A percentile compares a stretch with the other conserved stretches of the same genome.
Conservation (phyloP, 345 rosid species). For the Fremontodendron californicum region DNA sequence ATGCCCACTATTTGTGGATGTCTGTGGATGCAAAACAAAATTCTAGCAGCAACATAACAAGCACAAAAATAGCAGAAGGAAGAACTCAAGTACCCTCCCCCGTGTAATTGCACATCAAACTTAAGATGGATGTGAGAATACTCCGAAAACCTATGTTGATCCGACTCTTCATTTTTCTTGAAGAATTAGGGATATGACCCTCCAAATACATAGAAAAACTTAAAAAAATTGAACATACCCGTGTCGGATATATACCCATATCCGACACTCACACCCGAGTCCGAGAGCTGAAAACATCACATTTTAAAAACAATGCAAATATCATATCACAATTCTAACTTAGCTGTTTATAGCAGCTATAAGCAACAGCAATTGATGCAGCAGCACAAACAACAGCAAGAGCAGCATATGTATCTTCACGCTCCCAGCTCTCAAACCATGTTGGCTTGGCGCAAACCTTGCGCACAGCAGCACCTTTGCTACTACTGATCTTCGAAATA, state of each 20-base stretch:
- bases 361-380: conserved; percentile 74
- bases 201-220: too few relatives aligned
- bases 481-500: conserved; percentile 29
- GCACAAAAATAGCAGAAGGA: neutral
- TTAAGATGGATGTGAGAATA: neutral
- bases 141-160: too few relatives aligned
- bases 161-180: too few relatives aligned
- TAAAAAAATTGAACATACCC: too few relatives aligned
- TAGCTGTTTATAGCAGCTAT: conserved; percentile 59
- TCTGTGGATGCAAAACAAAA: neutral
- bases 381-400: conserved; percentile 74
- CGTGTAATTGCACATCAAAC: neutral
- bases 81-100: neutral
- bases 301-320: neutral
- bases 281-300: neutral
- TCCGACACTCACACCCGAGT: too few relatives aligned
- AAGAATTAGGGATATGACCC: too few relatives aligned
- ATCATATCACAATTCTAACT: conserved; percentile 22
- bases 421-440: conserved; percentile 83
- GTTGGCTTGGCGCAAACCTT: conserved; percentile 55
- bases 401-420: conserved; percentile 79
- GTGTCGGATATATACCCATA: too few relatives aligned
- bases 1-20: neutral
- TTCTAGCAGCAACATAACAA: neutral
- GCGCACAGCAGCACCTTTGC: conserved; percentile 32